Conservation (phyloP, 306 rosid species). For the Mimosa bimucronata region DNA sequence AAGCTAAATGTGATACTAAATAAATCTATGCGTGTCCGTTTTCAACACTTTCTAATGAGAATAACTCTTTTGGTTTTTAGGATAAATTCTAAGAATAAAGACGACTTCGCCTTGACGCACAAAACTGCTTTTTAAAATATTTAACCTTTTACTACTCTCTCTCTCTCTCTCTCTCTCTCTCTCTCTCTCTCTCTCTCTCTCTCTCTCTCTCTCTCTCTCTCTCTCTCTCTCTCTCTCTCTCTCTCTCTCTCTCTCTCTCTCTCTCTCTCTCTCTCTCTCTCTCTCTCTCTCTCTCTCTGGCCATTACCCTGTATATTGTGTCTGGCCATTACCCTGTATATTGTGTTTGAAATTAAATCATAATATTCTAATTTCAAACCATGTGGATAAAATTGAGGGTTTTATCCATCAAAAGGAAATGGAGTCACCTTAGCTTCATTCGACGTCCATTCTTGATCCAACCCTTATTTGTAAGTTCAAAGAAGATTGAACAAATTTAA, state of each 20-base stretch:
- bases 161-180: slow-evolving; percentile 4
- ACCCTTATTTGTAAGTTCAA: background rate
- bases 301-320: no score
- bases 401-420: background rate
- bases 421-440: background rate
- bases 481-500: no score
- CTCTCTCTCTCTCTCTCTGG: no score
- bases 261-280: no score
- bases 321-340: background rate
- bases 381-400: no score
- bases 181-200: no score
- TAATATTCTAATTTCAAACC: background rate
- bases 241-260: no score
- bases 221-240: no score
- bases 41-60: slow-evolving; percentile 40
- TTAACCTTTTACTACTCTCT: background rate
- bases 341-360: background rate
- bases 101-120: background rate
- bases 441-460: background rate
- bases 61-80: slow-evolving; percentile 36
- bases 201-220: no score
- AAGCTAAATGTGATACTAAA: slow-evolving; percentile 32
- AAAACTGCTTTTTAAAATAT: background rate
- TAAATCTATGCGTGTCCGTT: slow-evolving; percentile 31
- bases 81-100: slow-evolving; percentile 41